Percentiles rank a stretch among this genome's conserved stretches.
phyloP scores from a whole-genome alignment of 2,329 filamentous ascomycete genomes.

The Neoarthrinium moseri region DNA sequence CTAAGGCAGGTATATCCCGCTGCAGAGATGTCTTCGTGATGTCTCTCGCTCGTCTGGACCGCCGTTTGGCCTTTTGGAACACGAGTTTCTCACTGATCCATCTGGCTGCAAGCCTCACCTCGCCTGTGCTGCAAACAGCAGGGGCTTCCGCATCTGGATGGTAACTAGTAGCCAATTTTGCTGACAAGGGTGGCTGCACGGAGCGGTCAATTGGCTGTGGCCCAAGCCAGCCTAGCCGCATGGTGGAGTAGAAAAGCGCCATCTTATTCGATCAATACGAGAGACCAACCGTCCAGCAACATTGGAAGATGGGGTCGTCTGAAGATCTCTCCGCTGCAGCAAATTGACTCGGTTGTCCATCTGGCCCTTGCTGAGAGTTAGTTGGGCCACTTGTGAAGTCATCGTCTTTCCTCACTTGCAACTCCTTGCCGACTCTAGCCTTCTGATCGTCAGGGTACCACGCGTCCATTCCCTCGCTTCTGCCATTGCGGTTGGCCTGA shows the following conservation, averaged over 20 bases:
- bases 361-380: background rate
- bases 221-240: conserved; percentile 5
- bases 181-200: background rate
- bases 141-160: conserved; percentile 7
- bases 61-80: background rate
- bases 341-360: background rate
- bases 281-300: background rate
- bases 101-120: background rate
- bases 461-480: no score
- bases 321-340: conserved; percentile 7
- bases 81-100: background rate
- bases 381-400: no score
- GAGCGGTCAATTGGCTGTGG: conserved; percentile 8
- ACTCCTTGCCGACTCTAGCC: no score
- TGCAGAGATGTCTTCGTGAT: background rate
- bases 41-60: background rate
- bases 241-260: conserved; percentile 2
- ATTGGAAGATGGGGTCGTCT: background rate
- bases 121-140: background rate
- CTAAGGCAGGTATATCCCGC: background rate
- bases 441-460: no score
- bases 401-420: no score
- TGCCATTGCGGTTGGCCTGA: no score
- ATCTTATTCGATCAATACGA: conserved; percentile 1
- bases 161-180: conserved; percentile 2